A percentile compares a stretch with the other conserved stretches of the same genome.
Evolutionary conservation across 805 yeast genomes (phyloP).

Genomic region (Candida rishiriensis): DNA sequence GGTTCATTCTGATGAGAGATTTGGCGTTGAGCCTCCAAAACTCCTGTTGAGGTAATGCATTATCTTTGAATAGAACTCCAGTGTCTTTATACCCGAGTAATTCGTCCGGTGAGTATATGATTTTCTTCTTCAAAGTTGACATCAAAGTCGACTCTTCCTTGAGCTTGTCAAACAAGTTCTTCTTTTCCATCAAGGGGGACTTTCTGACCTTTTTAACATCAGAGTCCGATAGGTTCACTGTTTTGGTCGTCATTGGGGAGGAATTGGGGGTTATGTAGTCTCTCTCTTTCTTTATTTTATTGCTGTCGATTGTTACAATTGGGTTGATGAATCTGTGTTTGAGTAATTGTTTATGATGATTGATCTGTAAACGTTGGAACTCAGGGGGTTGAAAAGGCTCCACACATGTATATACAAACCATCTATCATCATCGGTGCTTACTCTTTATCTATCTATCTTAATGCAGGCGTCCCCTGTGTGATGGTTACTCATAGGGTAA

Average conservation of each 20-base stretch:
- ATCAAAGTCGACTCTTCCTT: slow-evolving; percentile 4
- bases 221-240: neutral
- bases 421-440: too few species aligned
- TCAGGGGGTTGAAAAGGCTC: too few species aligned
- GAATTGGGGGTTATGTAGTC: too few species aligned
- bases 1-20: neutral
- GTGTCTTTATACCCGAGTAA: neutral
- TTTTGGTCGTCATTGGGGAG: neutral
- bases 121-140: neutral
- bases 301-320: too few species aligned
- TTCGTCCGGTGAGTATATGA: neutral
- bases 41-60: slow-evolving; percentile 15
- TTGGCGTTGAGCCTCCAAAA: slow-evolving; percentile 25
- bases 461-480: too few species aligned
- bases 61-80: slow-evolving; percentile 16
- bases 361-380: too few species aligned
- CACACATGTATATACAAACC: too few species aligned
- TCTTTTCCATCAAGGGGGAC: slow-evolving; percentile 10
- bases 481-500: too few species aligned
- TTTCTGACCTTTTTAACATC: slow-evolving; percentile 8
- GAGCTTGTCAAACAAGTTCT: slow-evolving; percentile 13
- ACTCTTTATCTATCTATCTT: too few species aligned
- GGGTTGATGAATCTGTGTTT: too few species aligned
- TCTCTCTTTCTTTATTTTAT: too few species aligned
- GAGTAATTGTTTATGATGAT: too few species aligned